phyloP scores from a whole-genome alignment of 2,329 filamentous ascomycete genomes.

The Exserohilum rostratum region DNA sequence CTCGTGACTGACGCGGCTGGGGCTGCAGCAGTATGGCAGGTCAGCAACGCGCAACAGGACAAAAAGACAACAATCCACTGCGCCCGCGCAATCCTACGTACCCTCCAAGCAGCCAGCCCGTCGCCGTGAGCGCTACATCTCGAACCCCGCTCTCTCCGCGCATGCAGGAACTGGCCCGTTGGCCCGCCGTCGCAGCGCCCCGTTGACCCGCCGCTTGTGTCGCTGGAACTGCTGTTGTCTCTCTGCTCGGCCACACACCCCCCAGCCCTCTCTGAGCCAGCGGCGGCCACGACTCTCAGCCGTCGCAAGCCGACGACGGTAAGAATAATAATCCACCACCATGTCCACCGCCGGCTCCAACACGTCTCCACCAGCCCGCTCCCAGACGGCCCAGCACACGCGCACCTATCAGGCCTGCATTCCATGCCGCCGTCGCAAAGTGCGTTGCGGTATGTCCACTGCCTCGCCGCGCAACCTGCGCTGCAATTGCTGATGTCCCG shows the following conservation, averaged over 20 bases:
- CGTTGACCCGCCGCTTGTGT: too few species aligned
- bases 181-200: too few species aligned
- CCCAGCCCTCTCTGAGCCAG: conserved; percentile 11
- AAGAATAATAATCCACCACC: conserved; percentile 1
- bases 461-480: conserved; percentile 5
- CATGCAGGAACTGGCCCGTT: conserved; percentile 13
- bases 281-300: conserved; percentile 15
- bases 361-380: conserved; percentile 30
- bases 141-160: conserved; percentile 15
- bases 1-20: conserved; percentile 13
- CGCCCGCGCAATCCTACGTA: neutral
- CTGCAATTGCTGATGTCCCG: conserved; percentile 41
- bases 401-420: conserved; percentile 56
- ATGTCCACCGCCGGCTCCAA: conserved; percentile 32
- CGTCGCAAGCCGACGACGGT: conserved; percentile 22
- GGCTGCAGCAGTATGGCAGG: conserved; percentile 1
- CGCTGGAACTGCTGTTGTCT: neutral
- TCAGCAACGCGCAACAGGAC: neutral
- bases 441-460: conserved; percentile 57
- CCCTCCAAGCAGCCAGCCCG: conserved; percentile 15
- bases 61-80: too few species aligned
- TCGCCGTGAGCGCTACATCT: conserved; percentile 16
- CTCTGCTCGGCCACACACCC: conserved; percentile 4
- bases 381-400: conserved; percentile 37
- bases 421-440: conserved; percentile 63